Conservation (phyloP, 176 grass and related monocot species). For the Bromus sterilis region DNA sequence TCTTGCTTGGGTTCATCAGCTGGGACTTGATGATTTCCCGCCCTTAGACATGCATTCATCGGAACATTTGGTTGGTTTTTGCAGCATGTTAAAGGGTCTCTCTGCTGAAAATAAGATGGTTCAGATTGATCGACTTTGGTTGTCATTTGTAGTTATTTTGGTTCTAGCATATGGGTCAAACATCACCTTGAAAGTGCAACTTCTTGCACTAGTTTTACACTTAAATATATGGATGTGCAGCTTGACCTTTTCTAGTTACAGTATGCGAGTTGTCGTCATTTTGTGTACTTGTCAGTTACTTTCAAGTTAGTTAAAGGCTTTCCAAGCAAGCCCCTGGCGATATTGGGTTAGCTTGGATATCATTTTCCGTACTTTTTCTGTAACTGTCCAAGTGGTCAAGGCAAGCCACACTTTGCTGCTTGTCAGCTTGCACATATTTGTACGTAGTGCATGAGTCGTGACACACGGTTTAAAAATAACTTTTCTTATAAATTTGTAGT, state of each 20-base stretch:
- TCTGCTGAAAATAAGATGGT: background rate
- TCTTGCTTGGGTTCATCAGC: background rate
- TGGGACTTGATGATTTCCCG: background rate
- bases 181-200: background rate
- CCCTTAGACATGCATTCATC: background rate
- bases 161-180: background rate
- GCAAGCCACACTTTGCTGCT: background rate
- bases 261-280: background rate
- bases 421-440: background rate
- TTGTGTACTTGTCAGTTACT: slow-evolving; percentile 12
- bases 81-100: background rate
- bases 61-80: background rate
- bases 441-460: no score
- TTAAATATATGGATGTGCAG: background rate
- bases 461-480: background rate
- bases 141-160: background rate
- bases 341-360: slow-evolving; percentile 1
- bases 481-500: background rate
- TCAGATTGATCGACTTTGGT: background rate
- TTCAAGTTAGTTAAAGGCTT: slow-evolving; percentile 46
- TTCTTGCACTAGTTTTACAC: background rate
- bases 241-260: background rate
- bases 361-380: slow-evolving; percentile 8
- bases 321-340: background rate
- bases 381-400: background rate